phyloP scores from a whole-genome alignment of 1,284 basidiomycete genomes.

The Ceratobasidium sp. region DNA sequence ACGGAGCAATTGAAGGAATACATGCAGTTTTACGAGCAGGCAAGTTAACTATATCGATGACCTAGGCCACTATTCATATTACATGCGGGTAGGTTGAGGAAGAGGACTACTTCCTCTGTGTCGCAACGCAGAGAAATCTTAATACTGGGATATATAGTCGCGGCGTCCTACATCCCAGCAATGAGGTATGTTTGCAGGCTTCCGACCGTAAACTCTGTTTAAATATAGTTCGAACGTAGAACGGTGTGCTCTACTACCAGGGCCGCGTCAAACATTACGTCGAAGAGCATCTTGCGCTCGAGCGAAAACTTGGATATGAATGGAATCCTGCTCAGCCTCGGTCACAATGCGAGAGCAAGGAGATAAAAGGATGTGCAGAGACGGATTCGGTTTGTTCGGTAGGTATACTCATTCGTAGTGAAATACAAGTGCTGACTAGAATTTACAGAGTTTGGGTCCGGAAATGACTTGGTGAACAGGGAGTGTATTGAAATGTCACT shows the following conservation, averaged over 20 bases:
- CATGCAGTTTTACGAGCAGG: constrained; percentile 50
- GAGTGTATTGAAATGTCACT: too few relatives aligned
- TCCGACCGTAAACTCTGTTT: constrained; percentile 2
- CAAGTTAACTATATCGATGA: not conserved
- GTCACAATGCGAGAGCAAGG: constrained; percentile 38
- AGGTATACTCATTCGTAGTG: not conserved
- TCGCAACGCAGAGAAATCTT: constrained; percentile 53
- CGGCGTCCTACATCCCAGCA: constrained; percentile 53
- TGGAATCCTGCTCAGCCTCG: constrained; percentile 52
- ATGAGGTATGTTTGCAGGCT: constrained; percentile 45
- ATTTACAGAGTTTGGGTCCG: constrained; percentile 41
- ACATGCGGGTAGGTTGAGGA: constrained; percentile 51
- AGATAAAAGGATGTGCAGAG: constrained; percentile 10
- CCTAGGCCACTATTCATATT: constrained; percentile 25
- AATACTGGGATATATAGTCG: constrained; percentile 53
- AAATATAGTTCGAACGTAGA: constrained; percentile 32
- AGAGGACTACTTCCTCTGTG: constrained; percentile 53
- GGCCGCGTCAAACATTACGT: constrained; percentile 49
- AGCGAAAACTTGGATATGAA: constrained; percentile 51
- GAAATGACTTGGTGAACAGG: constrained; percentile 47
- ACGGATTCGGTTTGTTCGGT: constrained; percentile 45
- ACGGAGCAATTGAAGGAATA: constrained; percentile 52
- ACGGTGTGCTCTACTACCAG: constrained; percentile 54
- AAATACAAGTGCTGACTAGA: not conserved
- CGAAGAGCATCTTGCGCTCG: constrained; percentile 51